A percentile compares a stretch with the other conserved stretches of the same genome.
Conservation (phyloP, 306 rosid species). For the Prunus mongolica region DNA sequence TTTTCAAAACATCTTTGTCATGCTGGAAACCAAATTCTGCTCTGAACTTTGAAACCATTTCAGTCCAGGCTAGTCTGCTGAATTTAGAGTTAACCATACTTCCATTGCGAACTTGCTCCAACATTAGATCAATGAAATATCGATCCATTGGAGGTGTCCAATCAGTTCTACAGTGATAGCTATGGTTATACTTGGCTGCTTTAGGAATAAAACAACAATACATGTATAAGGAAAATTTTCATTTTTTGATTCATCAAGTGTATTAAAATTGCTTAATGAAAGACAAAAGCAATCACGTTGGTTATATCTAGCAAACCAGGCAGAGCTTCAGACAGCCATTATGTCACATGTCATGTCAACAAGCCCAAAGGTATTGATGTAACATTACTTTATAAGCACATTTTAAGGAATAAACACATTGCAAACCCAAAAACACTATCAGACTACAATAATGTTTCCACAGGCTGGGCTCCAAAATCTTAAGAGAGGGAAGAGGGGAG, state of each 20-base stretch:
- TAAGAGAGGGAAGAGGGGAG: background rate
- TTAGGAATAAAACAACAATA: constrained; percentile 8
- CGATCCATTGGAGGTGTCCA: constrained; percentile 55
- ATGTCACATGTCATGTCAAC: background rate
- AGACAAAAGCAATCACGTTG: background rate
- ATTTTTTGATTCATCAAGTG: background rate
- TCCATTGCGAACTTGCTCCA: constrained; percentile 42
- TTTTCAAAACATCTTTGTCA: constrained; percentile 38
- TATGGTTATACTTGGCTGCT: constrained; percentile 31
- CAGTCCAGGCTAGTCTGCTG: constrained; percentile 43
- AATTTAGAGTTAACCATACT: constrained; percentile 40
- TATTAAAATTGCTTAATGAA: background rate
- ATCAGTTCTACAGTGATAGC: constrained; percentile 29
- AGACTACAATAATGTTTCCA: background rate
- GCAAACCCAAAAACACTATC: background rate
- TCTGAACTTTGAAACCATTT: constrained; percentile 48
- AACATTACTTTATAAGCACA: background rate
- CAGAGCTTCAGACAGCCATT: background rate
- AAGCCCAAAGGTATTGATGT: background rate
- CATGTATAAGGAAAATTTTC: background rate
- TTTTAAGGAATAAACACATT: background rate
- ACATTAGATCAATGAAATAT: constrained; percentile 53
- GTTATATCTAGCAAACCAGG: background rate
- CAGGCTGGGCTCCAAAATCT: background rate
- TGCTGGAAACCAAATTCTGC: constrained; percentile 44